These are phyloP conservation scores for Claviceps citrina DNA, from an alignment of 2,329 filamentous ascomycete species.

Conservation along the genomic window DNA sequence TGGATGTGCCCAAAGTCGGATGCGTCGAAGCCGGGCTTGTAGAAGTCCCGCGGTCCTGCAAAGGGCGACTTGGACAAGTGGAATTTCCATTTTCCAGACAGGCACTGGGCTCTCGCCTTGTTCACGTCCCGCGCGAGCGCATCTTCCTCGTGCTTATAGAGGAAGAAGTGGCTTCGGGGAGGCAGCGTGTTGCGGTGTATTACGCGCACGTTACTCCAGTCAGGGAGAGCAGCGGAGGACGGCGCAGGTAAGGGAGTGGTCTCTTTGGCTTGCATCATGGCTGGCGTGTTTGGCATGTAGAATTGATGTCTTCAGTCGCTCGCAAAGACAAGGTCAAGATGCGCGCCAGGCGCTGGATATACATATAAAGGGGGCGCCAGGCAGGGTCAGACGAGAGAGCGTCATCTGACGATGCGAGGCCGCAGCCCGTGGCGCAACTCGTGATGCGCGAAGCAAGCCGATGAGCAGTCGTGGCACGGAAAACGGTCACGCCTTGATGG, in stretches of 20 bases:
- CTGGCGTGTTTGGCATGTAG: not conserved
- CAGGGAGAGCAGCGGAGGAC: slow-evolving; percentile 20
- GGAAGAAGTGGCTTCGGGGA: slow-evolving; percentile 40
- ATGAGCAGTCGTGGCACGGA: not conserved
- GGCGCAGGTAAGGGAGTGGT: not conserved
- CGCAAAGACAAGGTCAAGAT: not conserved
- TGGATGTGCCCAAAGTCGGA: slow-evolving; percentile 26
- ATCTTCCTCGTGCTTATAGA: slow-evolving; percentile 32
- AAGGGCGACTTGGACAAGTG: slow-evolving; percentile 30
- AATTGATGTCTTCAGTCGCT: not conserved
- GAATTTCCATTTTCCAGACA: slow-evolving; percentile 42
- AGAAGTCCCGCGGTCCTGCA: slow-evolving; percentile 27
- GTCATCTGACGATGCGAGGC: not conserved
- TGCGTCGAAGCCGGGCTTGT: slow-evolving; percentile 21
- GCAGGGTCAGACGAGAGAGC: not conserved
- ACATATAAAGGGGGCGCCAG: not conserved
- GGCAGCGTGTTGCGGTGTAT: slow-evolving; percentile 45
- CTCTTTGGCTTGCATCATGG: not conserved
- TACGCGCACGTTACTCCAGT: slow-evolving; percentile 46
- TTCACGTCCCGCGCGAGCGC: slow-evolving; percentile 28
- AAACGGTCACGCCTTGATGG: not conserved
- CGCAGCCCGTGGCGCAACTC: not conserved
- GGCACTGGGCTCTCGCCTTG: slow-evolving; percentile 24
- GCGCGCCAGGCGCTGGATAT: not conserved
- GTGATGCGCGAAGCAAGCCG: too few species aligned